These are phyloP conservation scores for Leccinum subatratum DNA, from an alignment of 1,284 basidiomycete species.

Conservation along the genomic window DNA sequence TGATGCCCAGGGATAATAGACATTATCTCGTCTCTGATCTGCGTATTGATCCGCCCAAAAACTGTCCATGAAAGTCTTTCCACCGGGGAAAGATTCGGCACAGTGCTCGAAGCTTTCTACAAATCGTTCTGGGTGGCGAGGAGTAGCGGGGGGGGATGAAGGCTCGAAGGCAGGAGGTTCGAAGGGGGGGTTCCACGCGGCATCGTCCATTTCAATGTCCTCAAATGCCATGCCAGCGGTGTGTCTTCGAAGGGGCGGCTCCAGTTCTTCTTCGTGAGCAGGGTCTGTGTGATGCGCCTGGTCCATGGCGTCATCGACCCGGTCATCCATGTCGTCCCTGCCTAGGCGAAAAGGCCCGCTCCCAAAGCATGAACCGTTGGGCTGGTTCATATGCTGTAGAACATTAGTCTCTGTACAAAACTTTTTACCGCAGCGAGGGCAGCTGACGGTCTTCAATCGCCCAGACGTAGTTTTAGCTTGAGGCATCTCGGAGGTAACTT, in stretches of 20 bases:
- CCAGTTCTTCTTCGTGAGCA: too few relatives aligned
- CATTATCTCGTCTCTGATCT: background rate
- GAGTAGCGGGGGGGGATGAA: background rate
- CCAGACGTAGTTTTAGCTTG: background rate
- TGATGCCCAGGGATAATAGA: background rate
- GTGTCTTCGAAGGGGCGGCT: too few relatives aligned
- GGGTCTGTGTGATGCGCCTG: too few relatives aligned
- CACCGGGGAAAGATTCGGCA: background rate
- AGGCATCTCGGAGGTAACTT: background rate
- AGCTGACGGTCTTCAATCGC: background rate
- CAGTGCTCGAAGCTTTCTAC: background rate
- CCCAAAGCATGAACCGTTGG: background rate
- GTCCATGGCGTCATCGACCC: too few relatives aligned
- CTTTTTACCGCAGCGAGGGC: background rate
- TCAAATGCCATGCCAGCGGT: background rate
- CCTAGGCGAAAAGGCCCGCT: too few relatives aligned
- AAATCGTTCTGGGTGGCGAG: background rate
- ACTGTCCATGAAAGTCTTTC: conserved; percentile 2
- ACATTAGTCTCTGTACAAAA: background rate
- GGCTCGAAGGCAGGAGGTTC: background rate
- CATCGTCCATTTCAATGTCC: background rate
- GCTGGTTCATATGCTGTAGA: background rate
- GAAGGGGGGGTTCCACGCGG: background rate
- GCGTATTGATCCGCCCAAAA: conserved; percentile 4
- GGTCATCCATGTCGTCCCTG: too few relatives aligned